Conservation (phyloP, 176 grass and related monocot genomes). For the Paspalum vaginatum region DNA sequence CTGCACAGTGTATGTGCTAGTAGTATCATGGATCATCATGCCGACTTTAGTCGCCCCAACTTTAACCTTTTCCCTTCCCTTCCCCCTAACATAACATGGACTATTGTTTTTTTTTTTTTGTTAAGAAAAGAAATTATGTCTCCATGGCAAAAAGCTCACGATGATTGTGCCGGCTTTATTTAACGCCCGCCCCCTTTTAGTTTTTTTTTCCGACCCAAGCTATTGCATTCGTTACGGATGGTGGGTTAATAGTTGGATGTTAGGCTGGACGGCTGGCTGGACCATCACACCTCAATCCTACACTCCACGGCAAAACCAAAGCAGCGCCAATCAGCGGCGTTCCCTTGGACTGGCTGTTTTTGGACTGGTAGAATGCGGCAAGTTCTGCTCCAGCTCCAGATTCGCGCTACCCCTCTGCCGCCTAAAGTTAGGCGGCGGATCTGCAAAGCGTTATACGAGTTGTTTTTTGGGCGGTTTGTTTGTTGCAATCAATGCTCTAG, state of each 20-base stretch:
- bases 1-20: too few species aligned
- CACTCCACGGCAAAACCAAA: background rate
- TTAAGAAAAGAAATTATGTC: background rate
- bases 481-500: background rate
- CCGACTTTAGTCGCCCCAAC: conserved; percentile 36
- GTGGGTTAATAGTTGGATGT: conserved; percentile 39
- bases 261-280: conserved; percentile 9
- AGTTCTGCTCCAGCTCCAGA: conserved; percentile 5
- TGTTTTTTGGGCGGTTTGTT: background rate
- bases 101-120: background rate
- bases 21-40: conserved; percentile 26
- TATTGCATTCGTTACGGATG: too few species aligned
- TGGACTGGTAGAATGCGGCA: background rate
- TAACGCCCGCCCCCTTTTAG: background rate
- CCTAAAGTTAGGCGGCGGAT: background rate
- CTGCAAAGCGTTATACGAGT: background rate
- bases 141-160: conserved; percentile 30
- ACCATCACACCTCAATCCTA: conserved; percentile 27
- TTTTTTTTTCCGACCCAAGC: background rate
- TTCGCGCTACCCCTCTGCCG: background rate
- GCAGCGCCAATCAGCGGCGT: background rate
- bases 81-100: conserved; percentile 16
- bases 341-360: too few species aligned
- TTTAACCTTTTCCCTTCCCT: conserved; percentile 15
- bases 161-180: conserved; percentile 43